Conservation (phyloP, 352 stramenopile genomes). For the Plasmopara muralis region DNA sequence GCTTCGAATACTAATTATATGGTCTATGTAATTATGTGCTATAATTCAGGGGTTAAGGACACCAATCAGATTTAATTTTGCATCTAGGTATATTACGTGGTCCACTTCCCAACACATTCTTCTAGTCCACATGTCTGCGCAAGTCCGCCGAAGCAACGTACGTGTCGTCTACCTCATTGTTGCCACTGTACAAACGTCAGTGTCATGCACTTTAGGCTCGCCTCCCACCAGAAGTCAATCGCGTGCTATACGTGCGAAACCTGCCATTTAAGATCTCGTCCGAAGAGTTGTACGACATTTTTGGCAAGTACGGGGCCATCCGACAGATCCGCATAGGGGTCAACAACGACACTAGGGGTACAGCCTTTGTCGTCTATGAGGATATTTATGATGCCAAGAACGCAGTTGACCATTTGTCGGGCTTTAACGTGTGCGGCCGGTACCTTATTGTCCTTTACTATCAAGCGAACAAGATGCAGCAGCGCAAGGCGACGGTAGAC, state of each 20-base stretch:
- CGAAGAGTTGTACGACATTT: slow-evolving; percentile 99
- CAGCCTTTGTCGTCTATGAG: slow-evolving; percentile 98
- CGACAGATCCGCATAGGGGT: slow-evolving; percentile 93
- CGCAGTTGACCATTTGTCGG: slow-evolving; percentile 97
- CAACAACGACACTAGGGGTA: slow-evolving; percentile 94
- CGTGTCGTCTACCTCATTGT: slow-evolving; percentile 4
- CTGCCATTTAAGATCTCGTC: slow-evolving; percentile 98
- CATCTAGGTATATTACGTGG: background rate
- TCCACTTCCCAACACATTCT: background rate
- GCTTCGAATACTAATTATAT: no score
- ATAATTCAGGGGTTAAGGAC: no score
- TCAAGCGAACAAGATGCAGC: slow-evolving; percentile 87
- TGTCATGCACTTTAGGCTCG: slow-evolving; percentile 43
- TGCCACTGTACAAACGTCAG: background rate
- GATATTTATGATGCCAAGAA: slow-evolving; percentile 99
- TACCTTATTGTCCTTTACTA: slow-evolving; percentile 99
- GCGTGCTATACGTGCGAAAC: slow-evolving; percentile 96
- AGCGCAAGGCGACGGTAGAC: slow-evolving; percentile 31
- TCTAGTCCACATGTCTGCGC: slow-evolving; percentile 30
- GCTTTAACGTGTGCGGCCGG: slow-evolving; percentile 98
- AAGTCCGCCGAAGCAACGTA: slow-evolving; percentile 62
- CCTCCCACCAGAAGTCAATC: slow-evolving; percentile 97
- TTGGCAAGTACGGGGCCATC: slow-evolving; percentile 99
- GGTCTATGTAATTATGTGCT: no score
- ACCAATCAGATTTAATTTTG: no score